Base-by-base conservation (phyloP, 345 rosid species). In the Hirschfeldia incana region DNA sequence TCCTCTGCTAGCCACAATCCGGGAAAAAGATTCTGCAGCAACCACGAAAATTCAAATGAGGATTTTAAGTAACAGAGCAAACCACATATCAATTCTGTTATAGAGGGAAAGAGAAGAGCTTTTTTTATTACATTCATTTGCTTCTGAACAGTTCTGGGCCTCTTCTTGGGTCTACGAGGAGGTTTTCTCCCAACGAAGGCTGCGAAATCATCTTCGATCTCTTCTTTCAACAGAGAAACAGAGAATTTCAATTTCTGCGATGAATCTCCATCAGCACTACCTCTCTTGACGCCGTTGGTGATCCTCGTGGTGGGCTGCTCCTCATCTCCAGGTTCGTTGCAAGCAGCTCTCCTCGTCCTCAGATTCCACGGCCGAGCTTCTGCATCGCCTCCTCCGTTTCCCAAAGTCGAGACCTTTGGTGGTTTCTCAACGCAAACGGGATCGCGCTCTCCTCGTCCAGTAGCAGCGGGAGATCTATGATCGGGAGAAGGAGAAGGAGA, bases 331-430 rank as follows among this genome's bases (percentile, higher is more conserved):
- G 84, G 84, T 32, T 81, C 84, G 59, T 82, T 87, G 67, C 88
- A 87, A 4, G 91, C 89, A 10, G 91, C 88, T 82, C 91, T 85
- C 69, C 93, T 89, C 29, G 88, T 90, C 79, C 95, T 86, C 85
- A 89, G 83, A 84, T 87, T 90, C 95, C 95, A 89, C 49, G 91
- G 91, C 76, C 84, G 81, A 65, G 78, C 61, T 4, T 59, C 77
- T 1, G 64, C 71, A 6, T 2, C 78, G 2, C 39, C 79, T n/a
- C 26, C 83, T 70, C 80, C 84, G 33, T 75, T 69, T n/a, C 76
- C 79, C 59, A 78, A 60, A 76, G 72, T 17, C 26, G 86, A 69
- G 15, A 70, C 75, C 77, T 82, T 86, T 66, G 82, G 75, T 29
- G 82, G 75, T 53, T 71, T 81, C 11, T 32, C 69, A 17, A 16